Evolutionary conservation across 805 yeast species (phyloP), one percentile per base, ranked within the genome.

Genomic region (Kregervanrija fluxuum): DNA sequence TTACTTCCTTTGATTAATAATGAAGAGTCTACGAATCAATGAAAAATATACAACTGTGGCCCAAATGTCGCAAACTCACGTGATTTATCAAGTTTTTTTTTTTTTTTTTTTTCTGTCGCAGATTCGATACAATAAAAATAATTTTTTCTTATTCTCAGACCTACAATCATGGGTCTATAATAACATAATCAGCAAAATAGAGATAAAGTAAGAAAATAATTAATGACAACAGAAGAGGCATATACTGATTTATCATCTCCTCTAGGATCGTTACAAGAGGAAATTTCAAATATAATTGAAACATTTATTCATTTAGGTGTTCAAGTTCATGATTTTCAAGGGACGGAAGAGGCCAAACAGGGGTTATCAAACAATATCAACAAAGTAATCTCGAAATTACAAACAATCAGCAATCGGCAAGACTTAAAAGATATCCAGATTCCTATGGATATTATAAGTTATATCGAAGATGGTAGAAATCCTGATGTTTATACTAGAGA

Each of bases 401-500:
- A 70, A 46, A 63, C 60, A 35, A 69, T 60, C 5, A 38, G 54
- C 5, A 37, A 34, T 8, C 46, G 53, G 5, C 65, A 66, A 15
- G 66, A 62, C 1, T 52, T 77, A 15, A 60, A 65, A 28, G 57
- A 66, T 8, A 64, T 75, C 4, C 65, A 80, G 1, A 72, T 85
- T 3, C 96, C 96, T 1, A 62, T 84, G 34, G 96, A 90, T 57
- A 90, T 90, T n/a, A 69, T 89, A 11, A 82, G 84, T 50, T 93
- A 93, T 58, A 87, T 93, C 34, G 98, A 93, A 59, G 95, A 88
- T 57, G 99, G 99, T 2, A 72, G 99, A 53, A 93, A 93, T 59
- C 98, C 99, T 0, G 98, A 93, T 59, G 89, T 93, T 35, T 93
- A 93, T 64, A 89, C 98, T 1, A 75, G 99, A 60, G 99, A 93